Conservation (phyloP, 306 rosid genomes). For the Cajanus cajan region DNA sequence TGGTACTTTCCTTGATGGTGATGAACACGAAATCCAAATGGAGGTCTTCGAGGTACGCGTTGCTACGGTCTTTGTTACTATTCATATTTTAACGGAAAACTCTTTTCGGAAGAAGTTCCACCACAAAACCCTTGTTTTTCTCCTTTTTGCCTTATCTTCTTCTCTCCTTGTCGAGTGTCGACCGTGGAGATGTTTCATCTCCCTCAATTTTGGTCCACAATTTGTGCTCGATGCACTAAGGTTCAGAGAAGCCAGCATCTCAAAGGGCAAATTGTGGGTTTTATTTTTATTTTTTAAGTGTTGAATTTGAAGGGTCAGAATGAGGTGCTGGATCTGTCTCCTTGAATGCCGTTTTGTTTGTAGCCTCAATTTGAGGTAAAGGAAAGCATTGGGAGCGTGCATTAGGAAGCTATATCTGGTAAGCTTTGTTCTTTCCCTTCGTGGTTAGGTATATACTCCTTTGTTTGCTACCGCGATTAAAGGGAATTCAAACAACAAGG, state of each 20-base stretch:
- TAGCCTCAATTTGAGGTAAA: not conserved
- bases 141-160: not conserved
- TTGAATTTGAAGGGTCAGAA: constrained; percentile 2
- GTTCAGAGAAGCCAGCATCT: not conserved
- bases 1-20: constrained; percentile 37
- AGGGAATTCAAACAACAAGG: constrained; percentile 25
- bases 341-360: not conserved
- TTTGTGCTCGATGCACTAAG: not conserved
- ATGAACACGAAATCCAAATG: constrained; percentile 6
- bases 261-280: not conserved
- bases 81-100: constrained; percentile 40
- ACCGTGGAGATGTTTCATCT: not conserved
- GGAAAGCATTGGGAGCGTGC: constrained; percentile 6
- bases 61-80: constrained; percentile 16
- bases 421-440: constrained; percentile 32
- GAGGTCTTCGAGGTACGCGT: constrained; percentile 28
- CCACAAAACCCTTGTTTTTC: constrained; percentile 10
- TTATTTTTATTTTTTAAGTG: not conserved
- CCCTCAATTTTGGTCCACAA: constrained; percentile 14
- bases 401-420: constrained; percentile 32
- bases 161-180: not conserved
- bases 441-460: not conserved
- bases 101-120: not conserved
- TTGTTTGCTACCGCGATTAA: not conserved
- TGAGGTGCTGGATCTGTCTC: not conserved